These are phyloP conservation scores for Phytophthora sojae DNA, from an alignment of 352 stramenopile genomes.

Conservation along the genomic window DNA sequence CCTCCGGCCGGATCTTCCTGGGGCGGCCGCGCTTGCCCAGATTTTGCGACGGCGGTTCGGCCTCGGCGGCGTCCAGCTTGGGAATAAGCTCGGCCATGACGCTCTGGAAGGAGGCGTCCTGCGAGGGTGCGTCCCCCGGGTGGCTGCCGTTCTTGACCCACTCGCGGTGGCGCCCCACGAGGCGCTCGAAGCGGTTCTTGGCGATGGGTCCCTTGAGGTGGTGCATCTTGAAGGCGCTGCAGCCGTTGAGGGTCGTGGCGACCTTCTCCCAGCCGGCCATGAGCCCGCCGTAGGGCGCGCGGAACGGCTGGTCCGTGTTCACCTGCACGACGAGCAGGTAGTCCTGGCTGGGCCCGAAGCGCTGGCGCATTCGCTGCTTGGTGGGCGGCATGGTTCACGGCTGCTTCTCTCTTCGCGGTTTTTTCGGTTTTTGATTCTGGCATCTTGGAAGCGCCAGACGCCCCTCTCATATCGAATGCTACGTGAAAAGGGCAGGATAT, in stretches of 20 bases:
- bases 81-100: constrained; percentile 41
- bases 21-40: constrained; percentile 44
- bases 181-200: constrained; percentile 50
- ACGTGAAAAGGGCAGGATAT: neutral
- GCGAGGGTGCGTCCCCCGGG: constrained; percentile 20
- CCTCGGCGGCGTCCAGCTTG: constrained; percentile 40
- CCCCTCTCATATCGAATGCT: neutral
- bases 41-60: constrained; percentile 23
- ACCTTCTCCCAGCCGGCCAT: constrained; percentile 46
- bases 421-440: constrained; percentile 29
- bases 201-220: constrained; percentile 45
- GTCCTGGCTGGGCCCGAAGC: constrained; percentile 39
- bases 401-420: constrained; percentile 20
- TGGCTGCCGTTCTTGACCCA: constrained; percentile 40
- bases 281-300: constrained; percentile 36
- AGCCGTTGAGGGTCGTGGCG: constrained; percentile 41
- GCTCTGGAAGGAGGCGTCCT: constrained; percentile 35
- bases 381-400: constrained; percentile 27
- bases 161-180: constrained; percentile 31
- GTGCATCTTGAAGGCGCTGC: constrained; percentile 48
- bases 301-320: constrained; percentile 41
- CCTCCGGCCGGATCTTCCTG: constrained; percentile 28
- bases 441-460: constrained; percentile 8
- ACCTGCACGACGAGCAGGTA: constrained; percentile 44
- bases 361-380: constrained; percentile 42